These are phyloP conservation scores for Sclerotinia glacialis DNA, from an alignment of 2,329 filamentous ascomycete genomes.

Conservation along the genomic window DNA sequence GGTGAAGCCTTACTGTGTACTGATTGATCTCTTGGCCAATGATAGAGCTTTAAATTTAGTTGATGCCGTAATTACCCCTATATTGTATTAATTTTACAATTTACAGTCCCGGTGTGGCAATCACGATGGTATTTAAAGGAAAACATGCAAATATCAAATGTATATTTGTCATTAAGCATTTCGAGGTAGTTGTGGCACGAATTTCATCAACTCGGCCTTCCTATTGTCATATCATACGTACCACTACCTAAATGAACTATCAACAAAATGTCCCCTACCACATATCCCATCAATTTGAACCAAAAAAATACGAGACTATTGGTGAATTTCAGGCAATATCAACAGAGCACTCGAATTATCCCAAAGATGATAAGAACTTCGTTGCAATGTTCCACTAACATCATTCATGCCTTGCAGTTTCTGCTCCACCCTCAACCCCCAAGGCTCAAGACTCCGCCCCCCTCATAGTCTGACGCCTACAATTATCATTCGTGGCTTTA, in stretches of 20 bases:
- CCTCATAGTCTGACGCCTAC: constrained; percentile 1
- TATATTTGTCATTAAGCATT: not conserved
- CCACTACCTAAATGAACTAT: not conserved
- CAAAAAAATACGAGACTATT: constrained; percentile 1
- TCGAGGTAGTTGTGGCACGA: not conserved
- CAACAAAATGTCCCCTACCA: not conserved
- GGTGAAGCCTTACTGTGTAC: constrained; percentile 13
- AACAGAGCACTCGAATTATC: constrained; percentile 9
- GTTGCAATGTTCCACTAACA: constrained; percentile 1
- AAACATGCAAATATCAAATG: not conserved
- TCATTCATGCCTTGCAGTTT: constrained; percentile 9
- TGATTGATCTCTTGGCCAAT: constrained; percentile 16
- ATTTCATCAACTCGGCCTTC: not conserved
- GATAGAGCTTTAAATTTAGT: constrained; percentile 17
- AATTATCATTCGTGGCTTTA: not conserved
- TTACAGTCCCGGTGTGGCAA: constrained; percentile 1
- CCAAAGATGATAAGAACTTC: constrained; percentile 15
- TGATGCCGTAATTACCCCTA: not conserved
- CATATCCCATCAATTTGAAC: constrained; percentile 9
- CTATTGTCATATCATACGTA: constrained; percentile 9
- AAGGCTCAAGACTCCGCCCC: constrained; percentile 13
- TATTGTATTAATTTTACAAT: not conserved
- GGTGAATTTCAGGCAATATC: constrained; percentile 1
- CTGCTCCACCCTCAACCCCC: constrained; percentile 2
- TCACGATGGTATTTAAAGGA: not conserved